phyloP scores from a whole-genome alignment of 129 eudicot species.

The Ambrosia trifida region DNA sequence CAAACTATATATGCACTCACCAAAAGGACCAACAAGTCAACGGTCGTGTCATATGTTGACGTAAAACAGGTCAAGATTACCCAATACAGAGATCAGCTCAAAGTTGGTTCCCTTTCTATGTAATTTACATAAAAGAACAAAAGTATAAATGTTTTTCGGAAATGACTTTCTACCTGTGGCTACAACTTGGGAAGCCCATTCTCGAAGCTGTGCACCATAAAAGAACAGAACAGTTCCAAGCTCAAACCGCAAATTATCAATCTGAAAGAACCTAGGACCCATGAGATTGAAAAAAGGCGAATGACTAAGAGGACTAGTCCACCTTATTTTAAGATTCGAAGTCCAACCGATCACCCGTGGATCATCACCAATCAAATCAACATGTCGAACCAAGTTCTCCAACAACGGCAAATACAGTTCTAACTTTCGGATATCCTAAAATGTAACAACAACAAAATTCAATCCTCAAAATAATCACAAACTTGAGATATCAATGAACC shows the following conservation, averaged over 20 bases:
- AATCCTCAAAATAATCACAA: not conserved
- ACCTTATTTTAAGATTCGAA: slow-evolving; percentile 61
- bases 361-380: slow-evolving; percentile 32
- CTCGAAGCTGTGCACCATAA: slow-evolving; percentile 69
- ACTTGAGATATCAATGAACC: not conserved
- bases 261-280: slow-evolving; percentile 59
- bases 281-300: slow-evolving; percentile 48
- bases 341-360: slow-evolving; percentile 43
- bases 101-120: not conserved
- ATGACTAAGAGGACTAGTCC: slow-evolving; percentile 69
- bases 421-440: slow-evolving; percentile 63
- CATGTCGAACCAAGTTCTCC: slow-evolving; percentile 60
- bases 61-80: not conserved
- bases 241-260: slow-evolving; percentile 60
- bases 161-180: slow-evolving; percentile 40
- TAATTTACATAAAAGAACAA: slow-evolving; percentile 1
- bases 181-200: slow-evolving; percentile 58
- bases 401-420: slow-evolving; percentile 68
- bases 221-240: slow-evolving; percentile 67
- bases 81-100: not conserved
- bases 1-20: not conserved
- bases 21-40: not conserved
- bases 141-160: not conserved
- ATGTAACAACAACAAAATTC: slow-evolving; percentile 3
- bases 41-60: not conserved